Evolutionary conservation across 2,329 filamentous ascomycete species (phyloP), one percentile per base, ranked within the genome.

Genomic region (Colletotrichum sp.): DNA sequence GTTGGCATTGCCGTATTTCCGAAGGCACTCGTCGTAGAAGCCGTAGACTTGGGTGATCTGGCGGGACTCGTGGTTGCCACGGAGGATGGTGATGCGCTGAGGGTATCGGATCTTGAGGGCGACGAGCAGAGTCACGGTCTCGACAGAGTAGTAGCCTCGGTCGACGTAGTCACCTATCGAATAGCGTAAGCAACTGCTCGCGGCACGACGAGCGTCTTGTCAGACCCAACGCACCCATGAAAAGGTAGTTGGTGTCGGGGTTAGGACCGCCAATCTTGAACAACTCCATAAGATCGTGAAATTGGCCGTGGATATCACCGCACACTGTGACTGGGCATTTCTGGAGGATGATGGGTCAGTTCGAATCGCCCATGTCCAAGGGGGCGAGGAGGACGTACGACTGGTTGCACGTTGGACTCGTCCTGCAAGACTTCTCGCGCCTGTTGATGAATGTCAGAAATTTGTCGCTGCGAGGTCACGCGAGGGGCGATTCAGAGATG

Each of bases 1-100:
- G 81, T 98, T 99, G 78, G 97, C 96, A 83, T 98, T 99, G 85
- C 97, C 97, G 85, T 99, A 99, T 89, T 99, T 99, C 85, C 96
- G 95, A 81, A 99, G 92, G 85, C 97, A 99, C 86, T 99, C 97
- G 85, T 99, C 97, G 89, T 99, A 99, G 89, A 99, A 99, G 78
- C 97, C 97, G 85, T 99, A 99, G 76, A 99, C 97, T 86, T 99
- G 96, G 62, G 97, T 99, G 86, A 99, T 99, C 88, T 99, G 97
- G 82, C 97, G 94, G 79, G 96, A 98, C 88, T 99, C 97, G 91
- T 99, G 97, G 88, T 99, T 99, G 83, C 97, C 97, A 84, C 97
- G 96, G 80, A 99, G 94, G 84, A 99, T 98, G 81, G 97, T 99
- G 88, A 99, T 99, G 87, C 97, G 95, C 86, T 96, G 94, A 77